Conservation (phyloP, 345 rosid species). For the Punica granatum region DNA sequence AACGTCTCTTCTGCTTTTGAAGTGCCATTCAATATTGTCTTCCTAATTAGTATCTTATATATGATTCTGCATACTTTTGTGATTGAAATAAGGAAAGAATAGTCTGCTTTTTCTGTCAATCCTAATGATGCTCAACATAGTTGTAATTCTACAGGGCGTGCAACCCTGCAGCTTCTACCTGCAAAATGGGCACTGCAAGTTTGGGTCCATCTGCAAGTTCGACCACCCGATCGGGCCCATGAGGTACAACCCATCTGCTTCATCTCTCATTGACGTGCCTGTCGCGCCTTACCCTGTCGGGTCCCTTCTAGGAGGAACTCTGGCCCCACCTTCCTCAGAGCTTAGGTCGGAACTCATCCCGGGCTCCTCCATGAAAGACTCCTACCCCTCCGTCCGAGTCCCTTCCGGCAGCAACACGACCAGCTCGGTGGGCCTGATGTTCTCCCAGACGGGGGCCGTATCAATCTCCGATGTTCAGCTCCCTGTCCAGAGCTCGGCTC, state of each 20-base stretch:
- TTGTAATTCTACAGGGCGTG: slow-evolving; percentile 43
- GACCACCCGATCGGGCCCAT: slow-evolving; percentile 72
- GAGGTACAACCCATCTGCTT: slow-evolving; percentile 84
- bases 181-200: slow-evolving; percentile 64
- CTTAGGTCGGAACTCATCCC: slow-evolving; percentile 50
- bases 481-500: slow-evolving; percentile 58
- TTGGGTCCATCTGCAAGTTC: slow-evolving; percentile 64
- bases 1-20: no score
- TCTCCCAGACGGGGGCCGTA: slow-evolving; percentile 56
- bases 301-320: slow-evolving; percentile 58
- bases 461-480: slow-evolving; percentile 63
- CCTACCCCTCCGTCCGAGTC: slow-evolving; percentile 35
- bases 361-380: slow-evolving; percentile 43
- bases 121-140: neutral
- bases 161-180: slow-evolving; percentile 53
- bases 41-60: no score
- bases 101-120: neutral
- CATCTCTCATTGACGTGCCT: slow-evolving; percentile 77
- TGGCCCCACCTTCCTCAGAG: slow-evolving; percentile 53
- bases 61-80: no score
- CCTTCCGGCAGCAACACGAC: slow-evolving; percentile 53
- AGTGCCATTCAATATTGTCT: no score
- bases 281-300: slow-evolving; percentile 82
- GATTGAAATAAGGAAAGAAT: neutral
- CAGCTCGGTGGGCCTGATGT: slow-evolving; percentile 63